phyloP scores from a whole-genome alignment of 805 yeast genomes.

The Phaffomyces opuntiae region DNA sequence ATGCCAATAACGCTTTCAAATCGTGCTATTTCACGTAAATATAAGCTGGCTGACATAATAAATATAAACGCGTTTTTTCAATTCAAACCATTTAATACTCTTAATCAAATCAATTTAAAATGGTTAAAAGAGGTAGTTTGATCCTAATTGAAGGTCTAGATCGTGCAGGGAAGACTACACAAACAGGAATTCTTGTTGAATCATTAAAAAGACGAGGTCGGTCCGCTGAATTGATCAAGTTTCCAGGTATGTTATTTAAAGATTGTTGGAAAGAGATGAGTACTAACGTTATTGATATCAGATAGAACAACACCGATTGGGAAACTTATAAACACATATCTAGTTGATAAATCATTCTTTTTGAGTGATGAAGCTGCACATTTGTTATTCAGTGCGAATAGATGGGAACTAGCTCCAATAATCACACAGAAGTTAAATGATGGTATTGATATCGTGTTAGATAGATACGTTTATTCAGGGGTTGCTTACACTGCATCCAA shows the following conservation, averaged over 20 bases:
- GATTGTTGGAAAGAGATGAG: not conserved
- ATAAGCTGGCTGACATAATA: not conserved
- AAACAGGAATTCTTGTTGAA: slow-evolving; percentile 39
- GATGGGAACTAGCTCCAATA: slow-evolving; percentile 73
- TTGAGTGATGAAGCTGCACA: slow-evolving; percentile 80
- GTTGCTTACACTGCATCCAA: slow-evolving; percentile 89
- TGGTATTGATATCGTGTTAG: slow-evolving; percentile 65
- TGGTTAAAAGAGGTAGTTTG: slow-evolving; percentile 52
- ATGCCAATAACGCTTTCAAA: too few species aligned
- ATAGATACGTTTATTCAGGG: slow-evolving; percentile 89
- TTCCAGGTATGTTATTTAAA: slow-evolving; percentile 42
- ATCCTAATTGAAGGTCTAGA: slow-evolving; percentile 90
- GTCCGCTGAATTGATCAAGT: slow-evolving; percentile 51
- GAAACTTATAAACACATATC: slow-evolving; percentile 62
- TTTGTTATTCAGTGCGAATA: slow-evolving; percentile 80
- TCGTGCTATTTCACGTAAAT: too few species aligned
- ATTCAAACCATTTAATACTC: too few species aligned
- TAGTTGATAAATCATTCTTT: slow-evolving; percentile 41
- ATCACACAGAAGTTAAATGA: slow-evolving; percentile 38
- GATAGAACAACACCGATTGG: slow-evolving; percentile 84
- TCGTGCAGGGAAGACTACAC: slow-evolving; percentile 92
- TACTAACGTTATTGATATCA: not conserved
- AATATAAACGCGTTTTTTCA: not conserved
- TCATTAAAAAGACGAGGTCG: slow-evolving; percentile 25
- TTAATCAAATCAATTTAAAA: not conserved